Conservation (phyloP, 257 asterid genomes). For the Primulina tabacum region DNA sequence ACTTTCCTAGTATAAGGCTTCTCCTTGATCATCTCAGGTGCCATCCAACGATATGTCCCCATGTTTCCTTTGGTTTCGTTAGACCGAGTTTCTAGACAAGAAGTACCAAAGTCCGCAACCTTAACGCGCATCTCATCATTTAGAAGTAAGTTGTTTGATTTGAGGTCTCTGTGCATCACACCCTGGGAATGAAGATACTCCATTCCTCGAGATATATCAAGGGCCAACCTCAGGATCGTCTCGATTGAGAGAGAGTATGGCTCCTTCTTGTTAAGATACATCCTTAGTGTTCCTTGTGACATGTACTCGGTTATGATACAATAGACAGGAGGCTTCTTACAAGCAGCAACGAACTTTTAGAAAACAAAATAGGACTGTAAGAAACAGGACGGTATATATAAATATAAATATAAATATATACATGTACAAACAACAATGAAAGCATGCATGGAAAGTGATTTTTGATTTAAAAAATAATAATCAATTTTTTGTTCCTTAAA, state of each 20-base stretch:
- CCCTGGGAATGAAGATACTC: slow-evolving; percentile 85
- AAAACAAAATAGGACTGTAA: neutral
- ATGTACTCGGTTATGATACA: slow-evolving; percentile 79
- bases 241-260: slow-evolving; percentile 63
- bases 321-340: slow-evolving; percentile 70
- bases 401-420: too few relatives aligned
- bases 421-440: neutral
- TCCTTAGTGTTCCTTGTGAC: slow-evolving; percentile 77
- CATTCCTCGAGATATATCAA: slow-evolving; percentile 83
- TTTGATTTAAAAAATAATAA: too few relatives aligned
- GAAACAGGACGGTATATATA: neutral
- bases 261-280: slow-evolving; percentile 77
- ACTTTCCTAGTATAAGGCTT: slow-evolving; percentile 68
- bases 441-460: too few relatives aligned
- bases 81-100: slow-evolving; percentile 74
- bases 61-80: slow-evolving; percentile 49
- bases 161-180: slow-evolving; percentile 84
- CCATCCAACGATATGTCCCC: slow-evolving; percentile 98
- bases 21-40: slow-evolving; percentile 83
- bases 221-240: slow-evolving; percentile 60
- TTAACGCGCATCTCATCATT: slow-evolving; percentile 72
- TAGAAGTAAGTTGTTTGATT: slow-evolving; percentile 78
- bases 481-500: too few relatives aligned
- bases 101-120: slow-evolving; percentile 86
- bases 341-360: slow-evolving; percentile 70